Percentiles rank a stretch among this genome's conserved stretches.
These are phyloP conservation scores for Hypoxylon rickii DNA, from an alignment of 495 filamentous ascomycete genomes.

Conservation along the genomic window DNA sequence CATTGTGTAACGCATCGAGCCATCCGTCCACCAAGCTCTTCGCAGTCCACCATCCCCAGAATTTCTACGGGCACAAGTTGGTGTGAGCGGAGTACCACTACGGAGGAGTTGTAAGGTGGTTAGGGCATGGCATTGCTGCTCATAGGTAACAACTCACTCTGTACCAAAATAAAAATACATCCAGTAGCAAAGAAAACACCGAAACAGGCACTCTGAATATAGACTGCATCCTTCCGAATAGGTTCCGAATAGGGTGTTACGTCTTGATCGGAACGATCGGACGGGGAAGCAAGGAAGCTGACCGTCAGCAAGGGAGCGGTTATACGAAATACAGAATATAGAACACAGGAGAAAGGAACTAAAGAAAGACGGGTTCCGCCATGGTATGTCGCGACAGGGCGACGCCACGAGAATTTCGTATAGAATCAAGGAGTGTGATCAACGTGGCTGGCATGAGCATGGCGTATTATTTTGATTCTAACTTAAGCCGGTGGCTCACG, in stretches of 20 bases:
- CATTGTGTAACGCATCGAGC: slow-evolving; percentile 62
- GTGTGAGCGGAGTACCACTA: slow-evolving; percentile 10
- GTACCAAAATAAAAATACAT: slow-evolving; percentile 69
- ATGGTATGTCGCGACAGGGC: slow-evolving; percentile 13
- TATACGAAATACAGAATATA: background rate
- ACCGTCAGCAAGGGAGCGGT: slow-evolving; percentile 3
- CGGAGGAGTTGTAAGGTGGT: no score
- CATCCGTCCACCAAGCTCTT: slow-evolving; percentile 59
- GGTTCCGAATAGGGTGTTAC: background rate
- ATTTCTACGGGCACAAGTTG: slow-evolving; percentile 47
- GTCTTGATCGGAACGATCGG: slow-evolving; percentile 22
- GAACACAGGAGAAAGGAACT: slow-evolving; percentile 1
- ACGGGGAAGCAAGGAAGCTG: background rate
- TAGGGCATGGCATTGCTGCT: no score
- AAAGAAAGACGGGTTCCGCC: slow-evolving; percentile 8
- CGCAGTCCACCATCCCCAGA: slow-evolving; percentile 58
- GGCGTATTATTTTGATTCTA: background rate
- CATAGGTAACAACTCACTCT: slow-evolving; percentile 49
- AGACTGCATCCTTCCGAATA: slow-evolving; percentile 41
- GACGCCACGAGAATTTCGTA: slow-evolving; percentile 10
- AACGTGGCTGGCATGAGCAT: background rate
- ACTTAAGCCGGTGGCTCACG: no score
- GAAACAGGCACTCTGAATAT: slow-evolving; percentile 48
- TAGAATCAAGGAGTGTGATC: background rate
- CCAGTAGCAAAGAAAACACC: slow-evolving; percentile 59